Base-by-base conservation (phyloP, 2,329 filamentous ascomycete genomes). In the Sclerotinia trifoliorum region DNA sequence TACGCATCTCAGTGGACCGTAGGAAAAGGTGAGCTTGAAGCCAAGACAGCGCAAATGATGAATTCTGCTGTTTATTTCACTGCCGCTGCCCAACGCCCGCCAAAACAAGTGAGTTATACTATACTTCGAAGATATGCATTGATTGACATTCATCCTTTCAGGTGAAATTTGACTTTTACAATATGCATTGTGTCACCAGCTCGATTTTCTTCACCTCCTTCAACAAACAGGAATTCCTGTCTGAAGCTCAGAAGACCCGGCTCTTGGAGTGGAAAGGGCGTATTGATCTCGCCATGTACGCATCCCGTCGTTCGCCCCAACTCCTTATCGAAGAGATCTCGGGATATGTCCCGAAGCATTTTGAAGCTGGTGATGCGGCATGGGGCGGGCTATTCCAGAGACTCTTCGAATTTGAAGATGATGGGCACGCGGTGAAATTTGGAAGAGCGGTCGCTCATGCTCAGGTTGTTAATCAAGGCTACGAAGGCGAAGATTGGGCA, bases 181-280 rank as follows among this genome's bases (percentile, higher is more conserved):
- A 82, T 76, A 93, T 94, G 74, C 94, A 97, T 78, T 86, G 88
- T 74, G 80, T 94, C 72, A 97, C 90, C 75, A 82, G 82, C 0
- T 76, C 83, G 15, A 89, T 89, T n/a, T 87, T 96, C 72, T 95
- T 94, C 80, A 83, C 92, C 72, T 81, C 83, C 10, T 83, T 97
- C 76, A 84, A 88, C 75, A 80, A 80, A 15, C 83, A 83, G 71
- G 72, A 82, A 49, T 95, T 86, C 85, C 82, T 93, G 55, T 82
- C 86, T 0, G 75, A 79, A 0, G 81, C 82, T 10, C 81, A 82
- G 60, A 94, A 94, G 76, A 81, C 83, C 17, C 87, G 91, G 7
- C 80, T 97, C 0, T 81, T 97, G 10, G 90, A 95, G 78, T 94
- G 88, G 86, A 96, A 96, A 78, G 90, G 89, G 62, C 86, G 93